These are phyloP conservation scores for Candida taoyuanica DNA, from an alignment of 805 yeast species.

Conservation along the genomic window DNA sequence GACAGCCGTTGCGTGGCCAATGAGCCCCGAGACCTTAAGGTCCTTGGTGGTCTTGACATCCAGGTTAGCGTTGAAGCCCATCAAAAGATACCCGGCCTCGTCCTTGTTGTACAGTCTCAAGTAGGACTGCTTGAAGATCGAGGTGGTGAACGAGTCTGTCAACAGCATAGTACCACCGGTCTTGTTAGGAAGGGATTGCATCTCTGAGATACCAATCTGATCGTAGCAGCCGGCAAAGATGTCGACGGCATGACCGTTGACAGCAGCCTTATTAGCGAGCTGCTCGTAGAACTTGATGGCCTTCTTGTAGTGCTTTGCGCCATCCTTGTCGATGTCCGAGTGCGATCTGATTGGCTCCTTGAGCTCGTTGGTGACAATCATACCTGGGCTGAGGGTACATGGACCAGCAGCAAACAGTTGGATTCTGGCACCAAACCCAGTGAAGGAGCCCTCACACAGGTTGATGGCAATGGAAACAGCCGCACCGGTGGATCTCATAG, in stretches of 20 bases:
- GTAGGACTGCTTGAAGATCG: constrained; percentile 64
- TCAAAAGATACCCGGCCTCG: constrained; percentile 76
- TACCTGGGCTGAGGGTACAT: constrained; percentile 91
- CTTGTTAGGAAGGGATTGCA: constrained; percentile 51
- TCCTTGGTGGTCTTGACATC: constrained; percentile 86
- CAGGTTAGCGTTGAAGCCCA: constrained; percentile 87
- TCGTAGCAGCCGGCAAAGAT: constrained; percentile 94
- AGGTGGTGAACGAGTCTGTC: constrained; percentile 61
- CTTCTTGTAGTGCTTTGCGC: constrained; percentile 81
- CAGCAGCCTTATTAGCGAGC: constrained; percentile 66
- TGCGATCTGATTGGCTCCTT: constrained; percentile 97
- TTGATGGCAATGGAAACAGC: constrained; percentile 84
- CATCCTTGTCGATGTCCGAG: constrained; percentile 89
- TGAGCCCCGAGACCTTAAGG: constrained; percentile 84
- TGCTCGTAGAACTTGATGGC: constrained; percentile 78
- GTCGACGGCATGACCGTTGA: constrained; percentile 77
- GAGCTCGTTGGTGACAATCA: constrained; percentile 85
- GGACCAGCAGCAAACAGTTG: constrained; percentile 93
- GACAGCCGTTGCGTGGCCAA: constrained; percentile 83
- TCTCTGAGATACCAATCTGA: constrained; percentile 62
- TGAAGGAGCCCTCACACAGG: constrained; percentile 74
- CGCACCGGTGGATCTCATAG: constrained; percentile 88
- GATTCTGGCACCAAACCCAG: constrained; percentile 84
- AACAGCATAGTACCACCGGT: constrained; percentile 63
- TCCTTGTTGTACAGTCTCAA: constrained; percentile 80